These are phyloP conservation scores for Escallonia herrerae DNA, from an alignment of 129 eudicot genomes.

Conservation along the genomic window DNA sequence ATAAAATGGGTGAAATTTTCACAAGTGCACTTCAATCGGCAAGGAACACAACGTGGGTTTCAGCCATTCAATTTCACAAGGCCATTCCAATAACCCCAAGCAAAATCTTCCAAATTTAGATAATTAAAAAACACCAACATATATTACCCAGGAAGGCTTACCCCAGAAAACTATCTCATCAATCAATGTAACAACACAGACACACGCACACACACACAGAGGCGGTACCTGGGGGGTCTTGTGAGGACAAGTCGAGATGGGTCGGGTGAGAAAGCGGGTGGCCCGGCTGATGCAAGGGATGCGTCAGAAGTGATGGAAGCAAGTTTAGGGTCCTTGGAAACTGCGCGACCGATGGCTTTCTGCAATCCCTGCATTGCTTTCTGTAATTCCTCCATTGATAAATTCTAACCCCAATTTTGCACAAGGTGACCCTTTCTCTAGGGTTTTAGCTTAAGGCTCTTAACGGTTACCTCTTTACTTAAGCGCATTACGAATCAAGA, in stretches of 20 bases:
- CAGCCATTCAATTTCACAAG: no score
- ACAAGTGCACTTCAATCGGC: no score
- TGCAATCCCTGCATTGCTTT: conserved; percentile 24
- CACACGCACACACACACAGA: no score
- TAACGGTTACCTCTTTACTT: no score
- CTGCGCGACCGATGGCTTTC: conserved; percentile 24
- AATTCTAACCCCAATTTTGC: neutral
- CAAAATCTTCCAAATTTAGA: no score
- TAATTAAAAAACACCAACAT: neutral
- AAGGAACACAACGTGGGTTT: no score
- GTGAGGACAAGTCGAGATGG: conserved; percentile 23
- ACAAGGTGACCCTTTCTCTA: neutral
- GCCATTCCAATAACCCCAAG: no score
- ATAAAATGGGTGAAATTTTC: no score
- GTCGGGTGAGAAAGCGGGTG: conserved; percentile 13
- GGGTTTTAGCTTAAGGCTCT: neutral
- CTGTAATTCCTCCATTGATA: conserved; percentile 28
- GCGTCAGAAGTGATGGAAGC: conserved; percentile 17
- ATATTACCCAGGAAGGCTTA: neutral
- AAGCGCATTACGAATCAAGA: no score
- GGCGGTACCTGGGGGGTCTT: conserved; percentile 23
- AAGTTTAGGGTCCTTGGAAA: conserved; percentile 22
- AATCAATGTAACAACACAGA: neutral
- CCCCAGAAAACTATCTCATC: no score
- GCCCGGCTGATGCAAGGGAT: neutral